phyloP scores from a whole-genome alignment of 129 eudicot genomes.

The Saussurea involucrata region DNA sequence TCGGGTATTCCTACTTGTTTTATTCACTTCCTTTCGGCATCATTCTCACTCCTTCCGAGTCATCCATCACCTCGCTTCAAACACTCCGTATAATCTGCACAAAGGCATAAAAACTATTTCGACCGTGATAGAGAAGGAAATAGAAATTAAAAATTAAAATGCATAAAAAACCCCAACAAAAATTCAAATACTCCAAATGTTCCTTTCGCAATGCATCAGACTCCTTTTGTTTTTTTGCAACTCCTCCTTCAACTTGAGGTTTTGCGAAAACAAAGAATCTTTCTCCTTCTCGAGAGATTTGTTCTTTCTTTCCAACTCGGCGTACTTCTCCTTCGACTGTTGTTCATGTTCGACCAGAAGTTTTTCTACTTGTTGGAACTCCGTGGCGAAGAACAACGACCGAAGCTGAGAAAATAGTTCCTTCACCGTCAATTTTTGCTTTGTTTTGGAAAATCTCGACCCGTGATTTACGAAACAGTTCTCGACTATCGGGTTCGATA shows the following conservation, averaged over 20 bases:
- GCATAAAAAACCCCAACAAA: too few relatives aligned
- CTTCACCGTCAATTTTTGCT: slow-evolving; percentile 35
- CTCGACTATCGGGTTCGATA: slow-evolving; percentile 49
- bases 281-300: slow-evolving; percentile 3
- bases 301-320: neutral
- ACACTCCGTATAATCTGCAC: too few relatives aligned
- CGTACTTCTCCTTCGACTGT: neutral
- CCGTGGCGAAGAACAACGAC: slow-evolving; percentile 19
- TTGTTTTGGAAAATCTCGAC: slow-evolving; percentile 35
- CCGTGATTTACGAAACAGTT: slow-evolving; percentile 60
- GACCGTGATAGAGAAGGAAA: too few relatives aligned
- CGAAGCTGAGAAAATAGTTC: slow-evolving; percentile 26
- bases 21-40: too few relatives aligned
- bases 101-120: too few relatives aligned
- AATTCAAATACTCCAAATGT: neutral
- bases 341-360: slow-evolving; percentile 27
- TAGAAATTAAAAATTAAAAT: too few relatives aligned
- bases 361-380: slow-evolving; percentile 20
- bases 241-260: too few relatives aligned
- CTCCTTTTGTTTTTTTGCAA: slow-evolving; percentile 12
- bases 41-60: too few relatives aligned
- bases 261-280: too few relatives aligned
- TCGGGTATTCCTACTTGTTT: too few relatives aligned
- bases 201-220: neutral
- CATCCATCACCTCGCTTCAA: too few relatives aligned